Conservation (phyloP, 768 basidiomycete species). For the Russula sp. region DNA sequence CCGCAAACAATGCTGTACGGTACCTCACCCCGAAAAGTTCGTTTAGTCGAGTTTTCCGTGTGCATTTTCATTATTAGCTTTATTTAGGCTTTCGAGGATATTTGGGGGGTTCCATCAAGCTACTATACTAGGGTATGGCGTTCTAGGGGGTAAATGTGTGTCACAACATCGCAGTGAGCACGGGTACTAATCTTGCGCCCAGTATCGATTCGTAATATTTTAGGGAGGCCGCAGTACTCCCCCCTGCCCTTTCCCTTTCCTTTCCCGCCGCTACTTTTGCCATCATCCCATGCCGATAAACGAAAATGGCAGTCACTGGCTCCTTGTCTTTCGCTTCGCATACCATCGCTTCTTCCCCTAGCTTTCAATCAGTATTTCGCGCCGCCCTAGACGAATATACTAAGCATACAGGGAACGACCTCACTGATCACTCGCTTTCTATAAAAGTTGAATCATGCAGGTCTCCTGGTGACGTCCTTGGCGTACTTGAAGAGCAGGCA, state of each 20-base stretch:
- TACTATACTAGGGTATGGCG: too few relatives aligned
- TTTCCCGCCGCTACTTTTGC: not conserved
- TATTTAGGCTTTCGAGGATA: too few relatives aligned
- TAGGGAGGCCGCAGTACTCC: not conserved
- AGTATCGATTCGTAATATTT: not conserved
- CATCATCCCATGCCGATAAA: not conserved
- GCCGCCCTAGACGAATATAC: not conserved
- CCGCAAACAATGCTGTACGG: too few relatives aligned
- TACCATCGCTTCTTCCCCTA: not conserved
- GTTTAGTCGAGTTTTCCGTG: too few relatives aligned
- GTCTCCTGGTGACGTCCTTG: not conserved
- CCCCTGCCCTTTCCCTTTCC: not conserved
- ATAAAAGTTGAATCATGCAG: not conserved
- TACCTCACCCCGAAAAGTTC: too few relatives aligned
- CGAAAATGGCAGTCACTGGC: not conserved
- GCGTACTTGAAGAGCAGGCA: not conserved
- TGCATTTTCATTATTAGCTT: too few relatives aligned
- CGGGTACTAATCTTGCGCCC: not conserved
- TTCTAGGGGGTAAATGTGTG: too few relatives aligned
- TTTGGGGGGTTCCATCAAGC: too few relatives aligned
- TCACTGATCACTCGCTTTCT: not conserved
- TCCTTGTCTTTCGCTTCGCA: not conserved
- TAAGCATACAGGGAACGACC: not conserved
- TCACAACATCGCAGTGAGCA: too few relatives aligned
- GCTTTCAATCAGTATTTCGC: conserved; percentile 1